Evolutionary conservation across 345 rosid species (phyloP).

Genomic region (Abelmoschus esculentus): DNA sequence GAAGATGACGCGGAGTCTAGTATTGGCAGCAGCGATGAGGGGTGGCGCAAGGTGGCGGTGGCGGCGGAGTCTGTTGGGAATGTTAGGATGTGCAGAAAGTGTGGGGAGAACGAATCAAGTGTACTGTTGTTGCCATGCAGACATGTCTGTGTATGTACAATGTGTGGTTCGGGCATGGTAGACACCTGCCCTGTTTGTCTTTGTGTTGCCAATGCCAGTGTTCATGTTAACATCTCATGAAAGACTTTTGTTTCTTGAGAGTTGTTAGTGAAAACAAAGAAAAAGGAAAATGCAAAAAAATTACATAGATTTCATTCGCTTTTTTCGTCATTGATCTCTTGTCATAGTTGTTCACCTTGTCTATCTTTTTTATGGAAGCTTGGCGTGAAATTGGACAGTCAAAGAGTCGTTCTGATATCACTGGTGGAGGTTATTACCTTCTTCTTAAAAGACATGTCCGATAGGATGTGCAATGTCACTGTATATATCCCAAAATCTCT

Average conservation of each 20-base stretch:
- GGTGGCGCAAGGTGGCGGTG: neutral
- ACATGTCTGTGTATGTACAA: slow-evolving; percentile 72
- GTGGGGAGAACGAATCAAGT: slow-evolving; percentile 61
- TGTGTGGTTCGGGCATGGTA: slow-evolving; percentile 48
- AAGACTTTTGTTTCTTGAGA: neutral
- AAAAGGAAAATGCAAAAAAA: too few relatives aligned
- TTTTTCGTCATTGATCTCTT: too few relatives aligned
- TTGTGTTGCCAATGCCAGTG: slow-evolving; percentile 43
- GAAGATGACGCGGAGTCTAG: slow-evolving; percentile 52
- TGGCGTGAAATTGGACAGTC: too few relatives aligned
- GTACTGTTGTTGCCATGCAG: slow-evolving; percentile 81
- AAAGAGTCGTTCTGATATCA: too few relatives aligned
- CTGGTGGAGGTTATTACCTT: too few relatives aligned
- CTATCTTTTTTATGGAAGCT: too few relatives aligned
- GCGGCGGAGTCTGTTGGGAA: slow-evolving; percentile 9
- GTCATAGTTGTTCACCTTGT: too few relatives aligned
- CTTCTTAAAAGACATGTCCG: too few relatives aligned
- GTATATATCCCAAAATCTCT: too few relatives aligned
- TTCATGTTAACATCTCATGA: slow-evolving; percentile 57
- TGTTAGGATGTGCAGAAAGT: slow-evolving; percentile 35
- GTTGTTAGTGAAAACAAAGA: too few relatives aligned
- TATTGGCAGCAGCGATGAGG: slow-evolving; percentile 47
- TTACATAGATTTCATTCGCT: too few relatives aligned
- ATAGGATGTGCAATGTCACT: too few relatives aligned
- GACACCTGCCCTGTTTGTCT: slow-evolving; percentile 45